phyloP scores from a whole-genome alignment of 75 land plant species.

The Cryptomeria japonica region DNA sequence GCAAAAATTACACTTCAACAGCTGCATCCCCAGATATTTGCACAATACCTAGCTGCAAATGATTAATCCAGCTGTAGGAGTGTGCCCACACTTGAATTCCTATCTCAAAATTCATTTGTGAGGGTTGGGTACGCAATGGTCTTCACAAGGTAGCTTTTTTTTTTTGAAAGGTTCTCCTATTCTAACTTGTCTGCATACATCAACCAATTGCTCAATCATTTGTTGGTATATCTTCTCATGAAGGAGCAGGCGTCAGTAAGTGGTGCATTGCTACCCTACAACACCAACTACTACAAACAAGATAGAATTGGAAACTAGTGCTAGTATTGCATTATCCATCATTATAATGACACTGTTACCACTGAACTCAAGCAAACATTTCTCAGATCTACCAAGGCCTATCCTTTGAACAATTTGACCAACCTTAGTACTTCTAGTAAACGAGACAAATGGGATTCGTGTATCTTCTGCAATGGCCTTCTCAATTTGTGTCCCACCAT shows the following conservation, averaged over 20 bases:
- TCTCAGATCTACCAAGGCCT: slow-evolving; percentile 82
- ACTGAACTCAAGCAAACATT: slow-evolving; percentile 87
- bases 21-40: no score
- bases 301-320: slow-evolving; percentile 82
- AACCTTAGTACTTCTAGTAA: slow-evolving; percentile 96
- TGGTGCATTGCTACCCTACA: slow-evolving; percentile 94
- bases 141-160: slow-evolving; percentile 82
- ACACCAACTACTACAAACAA: slow-evolving; percentile 95
- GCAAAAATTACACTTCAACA: no score
- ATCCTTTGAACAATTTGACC: slow-evolving; percentile 77
- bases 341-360: slow-evolving; percentile 94
- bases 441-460: slow-evolving; percentile 86
- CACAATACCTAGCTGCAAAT: no score
- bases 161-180: slow-evolving; percentile 84
- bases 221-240: slow-evolving; percentile 77
- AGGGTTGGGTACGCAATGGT: slow-evolving; percentile 75
- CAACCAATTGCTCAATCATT: slow-evolving; percentile 68
- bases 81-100: slow-evolving; percentile 44
- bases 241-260: slow-evolving; percentile 82
- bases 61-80: no score
- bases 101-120: slow-evolving; percentile 59
- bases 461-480: slow-evolving; percentile 78
- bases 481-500: slow-evolving; percentile 96
- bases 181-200: slow-evolving; percentile 78
- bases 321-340: slow-evolving; percentile 91